Evolutionary conservation across 331 rosid genomes (phyloP), one percentile per base, ranked within the genome.

Genomic region (Saraca asoca): DNA sequence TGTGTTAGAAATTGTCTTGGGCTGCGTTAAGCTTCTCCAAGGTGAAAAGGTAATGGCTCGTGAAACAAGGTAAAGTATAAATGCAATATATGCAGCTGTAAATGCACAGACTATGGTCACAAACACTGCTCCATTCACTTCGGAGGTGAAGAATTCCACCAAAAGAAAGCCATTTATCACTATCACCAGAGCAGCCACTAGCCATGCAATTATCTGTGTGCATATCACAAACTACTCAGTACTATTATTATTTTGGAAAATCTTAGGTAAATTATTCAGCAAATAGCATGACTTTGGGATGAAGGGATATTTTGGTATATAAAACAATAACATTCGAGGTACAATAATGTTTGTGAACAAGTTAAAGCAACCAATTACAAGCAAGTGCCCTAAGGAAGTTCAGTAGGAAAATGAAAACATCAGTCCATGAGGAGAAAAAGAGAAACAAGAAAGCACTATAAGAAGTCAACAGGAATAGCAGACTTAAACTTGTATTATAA

Each of bases 161-260:
- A 90, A 62, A 19, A 94, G 91, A 80, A 90, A 90, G 51, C 97
- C 99, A 39, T 94, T 94, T 51, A 94, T 94, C 68, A 80, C 80
- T 43, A 90, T 94, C 85, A 94, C 99, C 55, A 94, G 84, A 33
- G 72, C 92, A 53, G 99, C 92, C 85, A 94, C 99, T 11, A 82
- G 71, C 99, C 99, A 94, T 11, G 99, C 79, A 18, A 77, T 45
- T 20, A 35, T 77, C 99, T 94, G 83, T 49, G 68, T 35, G 50
- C 70, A 74, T 37, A 56, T 43, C 73, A 48, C 13, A 72, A 77
- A 20, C 11, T 64, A 66, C 9, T 41, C 19, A 15, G 52, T 9
- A 24, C 3, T 42, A 34, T 68, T 69, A 24, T 1, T 45, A 13
- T 20, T 34, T 19, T 39, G 52, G 3, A 66, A 45, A 37, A 54